A percentile compares a stretch with the other conserved stretches of the same genome.
Conservation (phyloP, 148 eudicot genomes). For the Chenopodium berlandieri region DNA sequence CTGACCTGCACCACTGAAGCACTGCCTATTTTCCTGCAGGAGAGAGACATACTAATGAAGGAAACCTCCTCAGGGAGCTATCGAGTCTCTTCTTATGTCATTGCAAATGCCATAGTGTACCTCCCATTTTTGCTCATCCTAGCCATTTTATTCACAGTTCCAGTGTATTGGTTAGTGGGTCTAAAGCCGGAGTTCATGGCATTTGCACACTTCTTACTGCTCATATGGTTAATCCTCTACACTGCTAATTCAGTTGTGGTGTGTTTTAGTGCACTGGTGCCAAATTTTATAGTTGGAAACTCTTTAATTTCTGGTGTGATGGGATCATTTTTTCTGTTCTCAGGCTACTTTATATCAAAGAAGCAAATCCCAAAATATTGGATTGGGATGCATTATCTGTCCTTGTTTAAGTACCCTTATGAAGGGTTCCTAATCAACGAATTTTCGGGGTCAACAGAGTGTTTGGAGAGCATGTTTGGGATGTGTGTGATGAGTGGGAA, state of each 20-base stretch:
- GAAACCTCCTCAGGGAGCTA: slow-evolving; percentile 92
- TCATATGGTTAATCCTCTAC: slow-evolving; percentile 91
- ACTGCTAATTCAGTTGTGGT: slow-evolving; percentile 95
- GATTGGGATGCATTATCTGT: slow-evolving; percentile 87
- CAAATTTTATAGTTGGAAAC: slow-evolving; percentile 92
- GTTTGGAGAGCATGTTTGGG: slow-evolving; percentile 71
- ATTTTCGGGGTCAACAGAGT: slow-evolving; percentile 60
- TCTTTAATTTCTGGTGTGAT: slow-evolving; percentile 82
- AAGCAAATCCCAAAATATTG: slow-evolving; percentile 79
- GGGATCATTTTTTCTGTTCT: slow-evolving; percentile 92
- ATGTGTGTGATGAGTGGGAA: slow-evolving; percentile 62
- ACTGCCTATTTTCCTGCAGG: slow-evolving; percentile 87
- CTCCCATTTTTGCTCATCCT: slow-evolving; percentile 73
- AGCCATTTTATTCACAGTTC: slow-evolving; percentile 64
- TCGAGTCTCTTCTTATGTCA: slow-evolving; percentile 79
- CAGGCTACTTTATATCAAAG: slow-evolving; percentile 92
- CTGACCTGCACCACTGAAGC: slow-evolving; percentile 86
- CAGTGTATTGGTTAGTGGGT: slow-evolving; percentile 90
- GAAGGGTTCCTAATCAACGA: slow-evolving; percentile 94
- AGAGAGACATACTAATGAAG: slow-evolving; percentile 88
- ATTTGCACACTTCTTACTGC: slow-evolving; percentile 61
- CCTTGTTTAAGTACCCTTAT: slow-evolving; percentile 93
- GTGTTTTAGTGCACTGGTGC: slow-evolving; percentile 89
- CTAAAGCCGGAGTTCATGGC: slow-evolving; percentile 54
- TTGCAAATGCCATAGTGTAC: slow-evolving; percentile 88